A percentile compares a stretch with the other conserved stretches of the same genome.
These are phyloP conservation scores for Dillenia suffruticosa DNA, from an alignment of 164 flowering plant genomes.

Conservation along the genomic window DNA sequence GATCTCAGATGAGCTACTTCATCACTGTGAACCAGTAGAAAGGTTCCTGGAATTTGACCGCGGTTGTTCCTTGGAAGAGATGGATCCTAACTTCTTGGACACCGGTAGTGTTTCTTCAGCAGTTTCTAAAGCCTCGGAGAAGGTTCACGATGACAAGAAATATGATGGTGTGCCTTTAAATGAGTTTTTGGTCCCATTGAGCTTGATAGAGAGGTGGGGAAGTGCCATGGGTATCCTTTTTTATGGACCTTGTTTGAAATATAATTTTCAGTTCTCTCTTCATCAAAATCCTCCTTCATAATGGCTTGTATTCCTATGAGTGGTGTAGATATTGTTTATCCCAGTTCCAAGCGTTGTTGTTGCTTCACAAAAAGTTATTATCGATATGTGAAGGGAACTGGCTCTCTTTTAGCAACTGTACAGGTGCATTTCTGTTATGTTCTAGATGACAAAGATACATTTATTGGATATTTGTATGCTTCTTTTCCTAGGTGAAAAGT, in stretches of 20 bases:
- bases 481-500: not conserved
- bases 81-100: conserved; percentile 10
- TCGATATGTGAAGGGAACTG: conserved; percentile 95
- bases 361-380: conserved; percentile 97
- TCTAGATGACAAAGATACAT: not conserved
- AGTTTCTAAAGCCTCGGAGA: conserved; percentile 18
- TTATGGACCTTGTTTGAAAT: not conserved
- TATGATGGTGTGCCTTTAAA: conserved; percentile 11
- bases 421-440: conserved; percentile 35
- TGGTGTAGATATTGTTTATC: conserved; percentile 78
- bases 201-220: conserved; percentile 91
- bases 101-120: conserved; percentile 9
- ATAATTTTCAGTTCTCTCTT: not conserved
- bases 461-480: not conserved
- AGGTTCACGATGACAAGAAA: conserved; percentile 21
- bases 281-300: not conserved
- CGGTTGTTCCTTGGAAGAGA: conserved; percentile 11
- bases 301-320: conserved; percentile 25
- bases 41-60: conserved; percentile 59
- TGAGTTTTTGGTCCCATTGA: conserved; percentile 58
- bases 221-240: conserved; percentile 96
- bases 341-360: conserved; percentile 89
- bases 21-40: conserved; percentile 58
- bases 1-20: conserved; percentile 27
- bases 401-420: conserved; percentile 80